A percentile compares a stretch with the other conserved stretches of the same genome.
Evolutionary conservation across 108 stramenopile genomes (phyloP).

Genomic region (Schizochytrium sp.): DNA sequence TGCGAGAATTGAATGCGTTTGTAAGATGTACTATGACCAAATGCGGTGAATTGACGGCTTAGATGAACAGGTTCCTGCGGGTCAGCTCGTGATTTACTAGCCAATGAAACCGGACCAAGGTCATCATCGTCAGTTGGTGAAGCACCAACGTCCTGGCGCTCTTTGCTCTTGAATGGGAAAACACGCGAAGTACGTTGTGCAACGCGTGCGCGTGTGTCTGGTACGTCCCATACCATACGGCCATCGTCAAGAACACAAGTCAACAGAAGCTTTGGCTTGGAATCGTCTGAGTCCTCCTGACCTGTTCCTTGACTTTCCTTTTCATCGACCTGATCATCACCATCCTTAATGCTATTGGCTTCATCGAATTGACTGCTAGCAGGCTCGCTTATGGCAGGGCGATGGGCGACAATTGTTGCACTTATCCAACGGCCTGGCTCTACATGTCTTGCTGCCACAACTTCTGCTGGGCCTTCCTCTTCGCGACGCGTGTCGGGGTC

Average conservation of each 20-base stretch:
- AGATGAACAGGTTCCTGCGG: slow-evolving; percentile 14
- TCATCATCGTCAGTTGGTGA: neutral
- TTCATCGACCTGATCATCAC: neutral
- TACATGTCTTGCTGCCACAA: neutral
- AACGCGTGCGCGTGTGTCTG: neutral
- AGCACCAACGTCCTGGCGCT: slow-evolving; percentile 34
- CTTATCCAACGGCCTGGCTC: slow-evolving; percentile 40
- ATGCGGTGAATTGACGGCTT: slow-evolving; percentile 24
- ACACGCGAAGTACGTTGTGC: slow-evolving; percentile 40
- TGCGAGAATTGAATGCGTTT: slow-evolving; percentile 56
- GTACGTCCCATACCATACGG: slow-evolving; percentile 38
- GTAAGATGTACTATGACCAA: slow-evolving; percentile 52
- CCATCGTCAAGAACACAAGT: slow-evolving; percentile 57
- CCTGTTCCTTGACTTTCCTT: neutral
- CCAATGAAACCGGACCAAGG: neutral
- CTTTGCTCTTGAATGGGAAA: slow-evolving; percentile 52
- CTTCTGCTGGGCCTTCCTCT: slow-evolving; percentile 30
- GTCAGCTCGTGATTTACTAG: neutral
- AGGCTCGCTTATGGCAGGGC: neutral
- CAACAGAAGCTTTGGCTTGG: neutral
- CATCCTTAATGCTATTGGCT: neutral
- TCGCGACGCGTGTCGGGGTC: slow-evolving; percentile 35
- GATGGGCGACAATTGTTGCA: slow-evolving; percentile 26
- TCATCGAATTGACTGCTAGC: too few relatives aligned
- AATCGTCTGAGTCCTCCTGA: neutral